Conservation (phyloP, 139 green algal species). For the Choricystis sp. region DNA sequence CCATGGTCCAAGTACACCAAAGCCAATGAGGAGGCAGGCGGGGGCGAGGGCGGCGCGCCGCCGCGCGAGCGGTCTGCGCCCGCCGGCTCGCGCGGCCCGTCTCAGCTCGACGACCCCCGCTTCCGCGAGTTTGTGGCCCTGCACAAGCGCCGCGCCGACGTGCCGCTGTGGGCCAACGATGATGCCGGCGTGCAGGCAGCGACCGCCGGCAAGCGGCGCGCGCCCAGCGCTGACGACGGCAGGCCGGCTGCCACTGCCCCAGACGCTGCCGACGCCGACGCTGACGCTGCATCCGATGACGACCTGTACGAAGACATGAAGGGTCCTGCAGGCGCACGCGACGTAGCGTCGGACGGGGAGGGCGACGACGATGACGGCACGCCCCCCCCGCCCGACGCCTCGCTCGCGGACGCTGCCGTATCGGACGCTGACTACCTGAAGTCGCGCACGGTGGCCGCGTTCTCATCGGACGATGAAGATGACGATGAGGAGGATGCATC, state of each 20-base stretch:
- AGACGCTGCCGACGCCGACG: no score
- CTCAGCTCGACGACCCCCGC: constrained; percentile 37
- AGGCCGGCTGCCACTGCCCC: no score
- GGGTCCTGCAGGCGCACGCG: no score
- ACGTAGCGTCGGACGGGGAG: not conserved
- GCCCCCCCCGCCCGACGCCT: no score
- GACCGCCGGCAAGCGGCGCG: no score
- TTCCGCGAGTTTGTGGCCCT: constrained; percentile 83
- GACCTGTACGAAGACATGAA: no score
- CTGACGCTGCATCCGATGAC: no score
- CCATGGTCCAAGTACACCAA: not conserved
- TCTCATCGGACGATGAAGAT: constrained; percentile 8
- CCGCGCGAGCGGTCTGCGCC: not conserved
- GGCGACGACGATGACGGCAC: constrained; percentile 10
- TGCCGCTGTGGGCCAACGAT: constrained; percentile 79
- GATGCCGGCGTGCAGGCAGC: constrained; percentile 22
- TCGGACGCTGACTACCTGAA: not conserved
- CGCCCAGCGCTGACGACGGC: no score
- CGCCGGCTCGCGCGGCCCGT: no score
- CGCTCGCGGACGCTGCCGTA: no score
- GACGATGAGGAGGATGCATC: no score
- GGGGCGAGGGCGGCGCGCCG: no score
- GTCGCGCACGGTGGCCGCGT: not conserved
- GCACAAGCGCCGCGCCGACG: constrained; percentile 60
- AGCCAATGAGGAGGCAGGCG: not conserved